phyloP scores from a whole-genome alignment of 352 stramenopile genomes.

The Peronospora tabacina region DNA sequence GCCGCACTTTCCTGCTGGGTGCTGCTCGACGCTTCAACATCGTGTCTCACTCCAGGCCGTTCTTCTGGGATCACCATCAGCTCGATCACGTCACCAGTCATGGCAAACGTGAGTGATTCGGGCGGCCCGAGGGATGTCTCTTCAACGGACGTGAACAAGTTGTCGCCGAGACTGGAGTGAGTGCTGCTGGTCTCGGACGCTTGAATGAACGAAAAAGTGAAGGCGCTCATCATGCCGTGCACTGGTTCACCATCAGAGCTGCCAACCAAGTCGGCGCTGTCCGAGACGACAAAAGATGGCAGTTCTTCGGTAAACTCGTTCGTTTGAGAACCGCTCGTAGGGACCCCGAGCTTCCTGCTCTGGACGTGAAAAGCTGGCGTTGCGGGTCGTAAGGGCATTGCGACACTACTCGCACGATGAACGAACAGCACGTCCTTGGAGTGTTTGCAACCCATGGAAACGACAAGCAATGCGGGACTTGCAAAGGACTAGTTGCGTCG shows the following conservation, averaged over 20 bases:
- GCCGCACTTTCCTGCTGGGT: slow-evolving; percentile 8
- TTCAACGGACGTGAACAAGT: slow-evolving; percentile 8
- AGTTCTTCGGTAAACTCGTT: slow-evolving; percentile 32
- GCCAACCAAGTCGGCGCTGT: slow-evolving; percentile 34
- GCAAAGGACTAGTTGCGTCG: slow-evolving; percentile 3
- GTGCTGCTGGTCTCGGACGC: slow-evolving; percentile 35
- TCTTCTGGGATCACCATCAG: slow-evolving; percentile 32
- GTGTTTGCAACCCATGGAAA: slow-evolving; percentile 53
- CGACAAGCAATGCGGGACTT: slow-evolving; percentile 8
- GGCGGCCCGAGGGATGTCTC: slow-evolving; percentile 11
- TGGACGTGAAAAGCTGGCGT: slow-evolving; percentile 29
- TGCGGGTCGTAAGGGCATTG: slow-evolving; percentile 21
- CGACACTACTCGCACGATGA: slow-evolving; percentile 8
- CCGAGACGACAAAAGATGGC: slow-evolving; percentile 43
- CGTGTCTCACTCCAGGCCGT: slow-evolving; percentile 7
- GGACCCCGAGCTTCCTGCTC: slow-evolving; percentile 11
- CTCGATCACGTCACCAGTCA: slow-evolving; percentile 20
- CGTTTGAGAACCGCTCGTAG: slow-evolving; percentile 18
- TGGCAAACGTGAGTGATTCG: slow-evolving; percentile 20
- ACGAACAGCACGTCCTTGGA: slow-evolving; percentile 37
- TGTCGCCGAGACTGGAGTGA: slow-evolving; percentile 17
- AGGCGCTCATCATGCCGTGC: slow-evolving; percentile 45
- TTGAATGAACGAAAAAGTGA: slow-evolving; percentile 72
- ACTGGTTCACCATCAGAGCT: slow-evolving; percentile 53
- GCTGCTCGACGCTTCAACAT: slow-evolving; percentile 4